Conservation (phyloP, 192 early-diverging fungal genomes). For the Gamsiella multidivaricata region DNA sequence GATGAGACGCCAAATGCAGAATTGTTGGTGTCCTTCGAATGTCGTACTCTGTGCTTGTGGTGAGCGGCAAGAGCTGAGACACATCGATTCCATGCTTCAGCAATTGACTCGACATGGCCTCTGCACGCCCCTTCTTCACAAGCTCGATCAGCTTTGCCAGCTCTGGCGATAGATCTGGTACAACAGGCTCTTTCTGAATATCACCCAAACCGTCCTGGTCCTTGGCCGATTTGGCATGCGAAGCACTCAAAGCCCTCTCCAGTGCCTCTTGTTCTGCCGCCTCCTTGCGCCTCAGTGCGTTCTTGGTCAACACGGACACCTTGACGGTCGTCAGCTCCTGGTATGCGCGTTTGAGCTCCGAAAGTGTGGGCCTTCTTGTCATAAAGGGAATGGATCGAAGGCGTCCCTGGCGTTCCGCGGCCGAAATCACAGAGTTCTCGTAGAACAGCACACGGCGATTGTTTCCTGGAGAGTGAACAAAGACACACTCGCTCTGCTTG, state of each 20-base stretch:
- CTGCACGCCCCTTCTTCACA: constrained; percentile 70
- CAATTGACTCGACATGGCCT: constrained; percentile 66
- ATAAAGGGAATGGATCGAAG: constrained; percentile 51
- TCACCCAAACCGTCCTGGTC: not conserved
- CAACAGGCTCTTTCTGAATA: not conserved
- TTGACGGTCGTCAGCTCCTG: constrained; percentile 71
- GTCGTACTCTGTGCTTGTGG: constrained; percentile 53
- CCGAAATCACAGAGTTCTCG: constrained; percentile 56
- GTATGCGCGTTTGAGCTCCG: constrained; percentile 75
- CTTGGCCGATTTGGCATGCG: constrained; percentile 13
- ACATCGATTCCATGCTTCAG: constrained; percentile 60
- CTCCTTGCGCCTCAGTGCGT: constrained; percentile 31
- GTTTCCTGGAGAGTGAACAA: constrained; percentile 80
- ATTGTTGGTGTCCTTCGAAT: constrained; percentile 65
- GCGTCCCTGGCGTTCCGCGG: constrained; percentile 36
- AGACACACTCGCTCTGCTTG: constrained; percentile 70
- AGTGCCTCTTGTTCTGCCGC: constrained; percentile 44
- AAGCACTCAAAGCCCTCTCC: constrained; percentile 16
- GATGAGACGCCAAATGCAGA: constrained; percentile 80
- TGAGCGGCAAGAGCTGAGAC: constrained; percentile 38
- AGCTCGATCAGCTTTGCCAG: constrained; percentile 68
- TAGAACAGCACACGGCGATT: constrained; percentile 64
- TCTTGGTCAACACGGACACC: constrained; percentile 56
- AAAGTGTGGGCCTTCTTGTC: constrained; percentile 60
- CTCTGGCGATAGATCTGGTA: constrained; percentile 36